Conservation (phyloP, 75 land plant species). For the Sequoiadendron giganteum region DNA sequence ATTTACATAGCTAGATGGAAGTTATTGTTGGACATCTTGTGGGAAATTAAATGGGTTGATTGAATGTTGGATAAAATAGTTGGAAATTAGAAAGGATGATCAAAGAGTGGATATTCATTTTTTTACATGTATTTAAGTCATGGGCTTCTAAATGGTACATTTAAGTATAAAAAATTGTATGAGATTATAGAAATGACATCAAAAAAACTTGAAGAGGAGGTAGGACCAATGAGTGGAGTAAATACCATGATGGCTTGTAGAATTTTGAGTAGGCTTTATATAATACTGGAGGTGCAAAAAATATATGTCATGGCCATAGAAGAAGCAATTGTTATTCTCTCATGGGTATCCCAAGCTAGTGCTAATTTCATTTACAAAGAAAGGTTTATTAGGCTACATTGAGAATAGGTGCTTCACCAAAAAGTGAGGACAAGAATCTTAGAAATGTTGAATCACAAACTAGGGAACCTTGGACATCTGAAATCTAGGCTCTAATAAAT, state of each 20-base stretch:
- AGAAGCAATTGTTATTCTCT: slow-evolving; percentile 30
- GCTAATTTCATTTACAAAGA: slow-evolving; percentile 16
- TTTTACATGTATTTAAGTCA: slow-evolving; percentile 55
- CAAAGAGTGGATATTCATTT: slow-evolving; percentile 68
- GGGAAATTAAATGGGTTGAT: slow-evolving; percentile 73
- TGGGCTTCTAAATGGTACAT: slow-evolving; percentile 51
- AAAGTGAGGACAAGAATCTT: slow-evolving; percentile 10
- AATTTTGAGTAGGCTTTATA: slow-evolving; percentile 70
- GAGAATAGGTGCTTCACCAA: slow-evolving; percentile 39
- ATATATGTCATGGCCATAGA: slow-evolving; percentile 53
- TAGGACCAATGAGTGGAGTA: slow-evolving; percentile 51
- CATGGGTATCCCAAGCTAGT: not conserved
- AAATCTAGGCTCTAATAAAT: slow-evolving; percentile 22
- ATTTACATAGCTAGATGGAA: slow-evolving; percentile 53
- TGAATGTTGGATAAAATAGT: slow-evolving; percentile 83
- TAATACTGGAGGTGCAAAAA: slow-evolving; percentile 63
- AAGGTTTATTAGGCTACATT: slow-evolving; percentile 23
- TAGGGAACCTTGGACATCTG: slow-evolving; percentile 9
- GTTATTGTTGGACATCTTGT: slow-evolving; percentile 63
- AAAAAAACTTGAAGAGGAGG: slow-evolving; percentile 63
- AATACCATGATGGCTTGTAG: slow-evolving; percentile 52
- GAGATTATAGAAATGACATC: slow-evolving; percentile 52
- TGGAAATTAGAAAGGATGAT: slow-evolving; percentile 67
- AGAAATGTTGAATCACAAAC: not conserved
- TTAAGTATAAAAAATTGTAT: slow-evolving; percentile 36